Conservation (phyloP, 345 rosid genomes). For the Cochlearia excelsa region DNA sequence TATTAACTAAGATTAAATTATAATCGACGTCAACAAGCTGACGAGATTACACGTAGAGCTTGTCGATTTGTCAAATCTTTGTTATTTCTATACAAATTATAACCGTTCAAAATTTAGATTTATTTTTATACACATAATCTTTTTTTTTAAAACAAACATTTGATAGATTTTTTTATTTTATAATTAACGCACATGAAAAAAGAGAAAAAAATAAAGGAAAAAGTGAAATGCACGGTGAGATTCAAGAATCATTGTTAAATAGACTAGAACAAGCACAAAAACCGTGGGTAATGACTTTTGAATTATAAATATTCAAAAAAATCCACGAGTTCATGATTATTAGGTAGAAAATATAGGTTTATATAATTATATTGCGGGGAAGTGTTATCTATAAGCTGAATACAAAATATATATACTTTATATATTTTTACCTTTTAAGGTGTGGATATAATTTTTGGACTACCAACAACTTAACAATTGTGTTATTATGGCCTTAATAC, state of each 20-base stretch:
- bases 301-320: conserved; percentile 4
- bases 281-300: conserved; percentile 18
- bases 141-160: background rate
- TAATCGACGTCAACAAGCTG: conserved; percentile 25
- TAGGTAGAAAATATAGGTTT: conserved; percentile 13
- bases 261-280: conserved; percentile 27
- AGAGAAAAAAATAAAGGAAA: conserved; percentile 23
- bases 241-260: conserved; percentile 31
- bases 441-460: conserved; percentile 6
- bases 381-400: conserved; percentile 7
- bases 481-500: background rate
- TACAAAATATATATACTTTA: background rate
- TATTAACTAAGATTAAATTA: conserved; percentile 22
- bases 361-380: background rate
- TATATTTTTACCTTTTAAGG: background rate
- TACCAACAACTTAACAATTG: conserved; percentile 6
- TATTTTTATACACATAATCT: background rate
- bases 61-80: conserved; percentile 26
- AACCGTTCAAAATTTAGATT: conserved; percentile 16
- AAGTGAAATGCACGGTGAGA: conserved; percentile 31
- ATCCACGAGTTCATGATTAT: conserved; percentile 25
- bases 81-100: background rate
- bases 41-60: conserved; percentile 35
- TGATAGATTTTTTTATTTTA: conserved; percentile 7
- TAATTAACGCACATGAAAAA: conserved; percentile 31